Percentiles rank a stretch among this genome's conserved stretches.
Evolutionary conservation across 2,329 filamentous ascomycete species (phyloP).

Genomic region (Pyrenochaeta sp.): DNA sequence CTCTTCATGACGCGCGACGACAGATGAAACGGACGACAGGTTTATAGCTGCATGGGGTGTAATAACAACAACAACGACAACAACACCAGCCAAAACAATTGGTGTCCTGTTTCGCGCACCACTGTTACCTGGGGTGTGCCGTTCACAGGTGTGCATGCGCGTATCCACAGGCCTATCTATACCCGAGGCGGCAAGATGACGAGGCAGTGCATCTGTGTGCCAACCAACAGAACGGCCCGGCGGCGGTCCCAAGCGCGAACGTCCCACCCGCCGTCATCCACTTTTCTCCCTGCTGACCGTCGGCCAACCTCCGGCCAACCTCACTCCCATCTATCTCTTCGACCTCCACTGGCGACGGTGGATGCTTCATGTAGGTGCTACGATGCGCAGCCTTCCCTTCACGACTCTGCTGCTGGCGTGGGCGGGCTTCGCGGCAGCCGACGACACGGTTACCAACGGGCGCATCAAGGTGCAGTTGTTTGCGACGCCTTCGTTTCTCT

Average conservation of each 20-base stretch:
- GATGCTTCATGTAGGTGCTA: constrained; percentile 14
- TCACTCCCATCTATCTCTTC: background rate
- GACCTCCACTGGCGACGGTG: background rate
- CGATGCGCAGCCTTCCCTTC: constrained; percentile 14
- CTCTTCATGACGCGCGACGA: background rate
- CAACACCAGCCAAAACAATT: background rate
- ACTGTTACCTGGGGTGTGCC: too few species aligned
- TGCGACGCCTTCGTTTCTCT: constrained; percentile 41
- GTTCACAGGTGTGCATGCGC: background rate
- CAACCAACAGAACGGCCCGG: background rate
- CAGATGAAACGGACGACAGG: background rate
- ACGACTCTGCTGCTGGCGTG: constrained; percentile 12
- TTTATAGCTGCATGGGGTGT: background rate
- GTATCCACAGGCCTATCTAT: background rate
- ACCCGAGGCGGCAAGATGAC: background rate
- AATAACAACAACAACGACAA: background rate
- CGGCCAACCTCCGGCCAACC: background rate
- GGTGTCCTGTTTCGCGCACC: background rate
- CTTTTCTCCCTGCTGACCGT: constrained; percentile 2
- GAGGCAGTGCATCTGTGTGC: background rate
- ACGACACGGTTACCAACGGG: constrained; percentile 28
- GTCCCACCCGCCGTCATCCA: background rate
- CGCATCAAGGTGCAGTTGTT: constrained; percentile 48
- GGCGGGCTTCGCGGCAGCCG: constrained; percentile 12
- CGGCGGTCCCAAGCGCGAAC: background rate